These are phyloP conservation scores for Metarhizium album DNA, from an alignment of 2,329 filamentous ascomycete species.

Conservation along the genomic window DNA sequence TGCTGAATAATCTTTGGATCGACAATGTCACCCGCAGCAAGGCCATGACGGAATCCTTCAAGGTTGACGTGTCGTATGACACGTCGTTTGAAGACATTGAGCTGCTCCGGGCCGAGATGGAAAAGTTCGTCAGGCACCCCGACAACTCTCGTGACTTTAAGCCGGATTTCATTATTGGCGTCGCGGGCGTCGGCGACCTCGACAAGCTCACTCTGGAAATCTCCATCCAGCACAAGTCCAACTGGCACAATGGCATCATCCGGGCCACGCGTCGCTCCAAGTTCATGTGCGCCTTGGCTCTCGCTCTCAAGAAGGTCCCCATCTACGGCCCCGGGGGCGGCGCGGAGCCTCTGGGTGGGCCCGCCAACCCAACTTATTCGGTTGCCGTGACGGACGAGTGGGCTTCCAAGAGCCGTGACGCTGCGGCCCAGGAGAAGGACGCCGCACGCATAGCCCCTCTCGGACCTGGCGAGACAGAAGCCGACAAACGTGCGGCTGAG, in stretches of 20 bases:
- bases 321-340: conserved; percentile 75
- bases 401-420: conserved; percentile 52
- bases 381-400: conserved; percentile 62
- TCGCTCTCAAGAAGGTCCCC: conserved; percentile 77
- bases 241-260: conserved; percentile 80
- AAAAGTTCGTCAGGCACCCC: conserved; percentile 68
- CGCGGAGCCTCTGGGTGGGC: conserved; percentile 46
- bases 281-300: conserved; percentile 88
- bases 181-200: conserved; percentile 70
- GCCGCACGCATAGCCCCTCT: conserved; percentile 53
- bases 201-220: conserved; percentile 79
- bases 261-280: conserved; percentile 77
- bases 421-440: conserved; percentile 49
- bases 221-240: conserved; percentile 84
- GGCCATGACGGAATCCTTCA: conserved; percentile 79
- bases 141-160: conserved; percentile 90
- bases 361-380: conserved; percentile 70
- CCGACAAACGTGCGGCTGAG: conserved; percentile 25
- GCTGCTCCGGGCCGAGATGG: conserved; percentile 72
- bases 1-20: conserved; percentile 86
- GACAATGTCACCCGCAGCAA: conserved; percentile 89
- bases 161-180: conserved; percentile 67
- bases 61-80: conserved; percentile 72
- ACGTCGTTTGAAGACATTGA: conserved; percentile 87
- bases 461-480: conserved; percentile 16